Percentiles rank a stretch among this genome's conserved stretches.
These are phyloP conservation scores for Dendrobium catenatum DNA, from an alignment of 106 monocot species.

Conservation along the genomic window DNA sequence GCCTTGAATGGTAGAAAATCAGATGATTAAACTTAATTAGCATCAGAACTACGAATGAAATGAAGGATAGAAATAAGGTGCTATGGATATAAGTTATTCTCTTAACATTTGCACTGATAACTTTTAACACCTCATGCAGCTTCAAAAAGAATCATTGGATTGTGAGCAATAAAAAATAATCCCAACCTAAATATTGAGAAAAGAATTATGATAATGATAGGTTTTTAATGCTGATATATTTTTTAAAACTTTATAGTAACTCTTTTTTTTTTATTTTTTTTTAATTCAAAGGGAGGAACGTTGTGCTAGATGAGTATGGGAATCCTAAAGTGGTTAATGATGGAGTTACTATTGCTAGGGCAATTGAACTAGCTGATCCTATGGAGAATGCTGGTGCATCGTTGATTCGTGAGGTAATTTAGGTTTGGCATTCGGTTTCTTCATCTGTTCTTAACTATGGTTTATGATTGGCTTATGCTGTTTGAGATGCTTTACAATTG, in stretches of 20 bases:
- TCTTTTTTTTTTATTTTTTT: background rate
- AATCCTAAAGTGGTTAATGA: slow-evolving; percentile 85
- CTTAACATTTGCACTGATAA: no score
- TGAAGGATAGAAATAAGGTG: no score
- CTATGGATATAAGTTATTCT: no score
- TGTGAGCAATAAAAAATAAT: no score
- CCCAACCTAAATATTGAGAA: background rate
- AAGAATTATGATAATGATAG: background rate
- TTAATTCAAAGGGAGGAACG: slow-evolving; percentile 58
- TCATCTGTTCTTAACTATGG: background rate
- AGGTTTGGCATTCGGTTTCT: background rate
- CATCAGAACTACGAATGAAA: no score
- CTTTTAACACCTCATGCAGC: no score
- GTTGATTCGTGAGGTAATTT: slow-evolving; percentile 59
- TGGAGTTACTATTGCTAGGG: slow-evolving; percentile 86
- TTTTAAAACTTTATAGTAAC: background rate
- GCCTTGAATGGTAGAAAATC: no score
- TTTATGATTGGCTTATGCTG: background rate
- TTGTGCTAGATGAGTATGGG: slow-evolving; percentile 85
- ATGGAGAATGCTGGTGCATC: slow-evolving; percentile 92
- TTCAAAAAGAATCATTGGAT: no score
- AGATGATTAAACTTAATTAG: no score
- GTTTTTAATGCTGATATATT: background rate
- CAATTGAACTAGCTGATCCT: slow-evolving; percentile 74
- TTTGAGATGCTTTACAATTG: background rate